Conservation (phyloP, 805 yeast species). For the Monosporozyma servazzii region DNA sequence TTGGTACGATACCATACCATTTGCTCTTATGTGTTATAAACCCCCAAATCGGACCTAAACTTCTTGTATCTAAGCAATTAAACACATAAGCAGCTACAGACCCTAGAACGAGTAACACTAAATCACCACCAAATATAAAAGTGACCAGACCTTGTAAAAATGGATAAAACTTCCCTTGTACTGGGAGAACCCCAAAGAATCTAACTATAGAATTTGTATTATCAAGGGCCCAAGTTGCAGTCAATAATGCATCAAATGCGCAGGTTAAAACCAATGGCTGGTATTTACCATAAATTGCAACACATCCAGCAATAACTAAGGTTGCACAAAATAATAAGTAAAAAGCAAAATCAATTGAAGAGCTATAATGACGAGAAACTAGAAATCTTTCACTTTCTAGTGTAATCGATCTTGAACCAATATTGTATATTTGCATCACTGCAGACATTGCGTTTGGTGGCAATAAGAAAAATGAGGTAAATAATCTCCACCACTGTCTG, state of each 20-base stretch:
- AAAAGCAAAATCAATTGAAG: constrained; percentile 19
- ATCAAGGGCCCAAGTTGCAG: constrained; percentile 54
- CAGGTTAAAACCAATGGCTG: constrained; percentile 13
- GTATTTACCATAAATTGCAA: constrained; percentile 7
- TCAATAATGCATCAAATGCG: constrained; percentile 30
- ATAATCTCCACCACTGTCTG: constrained; percentile 24
- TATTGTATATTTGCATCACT: constrained; percentile 19
- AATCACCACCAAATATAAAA: constrained; percentile 36
- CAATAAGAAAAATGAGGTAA: constrained; percentile 21
- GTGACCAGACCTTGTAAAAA: constrained; percentile 31
- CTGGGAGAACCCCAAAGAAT: constrained; percentile 45
- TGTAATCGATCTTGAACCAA: constrained; percentile 21
- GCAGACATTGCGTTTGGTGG: constrained; percentile 20
- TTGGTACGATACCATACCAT: constrained; percentile 16
- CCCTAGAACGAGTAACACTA: constrained; percentile 41
- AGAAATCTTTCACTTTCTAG: constrained; percentile 19
- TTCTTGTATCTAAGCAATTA: constrained; percentile 52
- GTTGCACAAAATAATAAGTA: constrained; percentile 17
- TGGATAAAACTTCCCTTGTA: constrained; percentile 48
- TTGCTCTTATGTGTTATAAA: constrained; percentile 13
- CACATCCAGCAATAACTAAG: constrained; percentile 8
- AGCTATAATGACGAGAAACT: constrained; percentile 8
- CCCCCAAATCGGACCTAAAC: constrained; percentile 41
- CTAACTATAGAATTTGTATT: constrained; percentile 45
- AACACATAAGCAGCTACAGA: constrained; percentile 49